A percentile compares a stretch with the other conserved stretches of the same genome.
Evolutionary conservation across 306 rosid species (phyloP).

Genomic region (Lathyrus sativus): DNA sequence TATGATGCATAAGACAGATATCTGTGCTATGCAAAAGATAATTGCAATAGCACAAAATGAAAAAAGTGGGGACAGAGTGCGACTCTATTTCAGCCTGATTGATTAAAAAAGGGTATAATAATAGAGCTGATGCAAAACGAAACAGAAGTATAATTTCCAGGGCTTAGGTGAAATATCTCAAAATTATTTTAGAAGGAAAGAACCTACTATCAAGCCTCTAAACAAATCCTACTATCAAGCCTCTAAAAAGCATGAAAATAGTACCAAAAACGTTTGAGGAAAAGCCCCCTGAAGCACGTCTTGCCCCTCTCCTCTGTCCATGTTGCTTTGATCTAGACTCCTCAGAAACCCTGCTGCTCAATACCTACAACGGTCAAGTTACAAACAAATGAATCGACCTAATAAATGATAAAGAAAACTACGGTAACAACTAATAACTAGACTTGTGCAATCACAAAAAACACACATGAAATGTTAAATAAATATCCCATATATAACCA

Average conservation of each 20-base stretch:
- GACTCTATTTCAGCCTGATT: not conserved
- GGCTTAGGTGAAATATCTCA: slow-evolving; percentile 11
- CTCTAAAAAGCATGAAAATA: slow-evolving; percentile 2
- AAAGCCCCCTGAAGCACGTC: slow-evolving; percentile 67
- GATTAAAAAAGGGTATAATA: slow-evolving; percentile 17
- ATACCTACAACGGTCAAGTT: slow-evolving; percentile 49
- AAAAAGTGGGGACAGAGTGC: slow-evolving; percentile 1
- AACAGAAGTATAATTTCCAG: slow-evolving; percentile 10
- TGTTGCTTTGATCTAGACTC: slow-evolving; percentile 52
- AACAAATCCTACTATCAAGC: slow-evolving; percentile 26
- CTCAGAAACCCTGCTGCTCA: slow-evolving; percentile 48
- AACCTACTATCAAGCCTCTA: too few species aligned
- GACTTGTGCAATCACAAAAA: slow-evolving; percentile 1
- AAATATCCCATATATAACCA: too few species aligned
- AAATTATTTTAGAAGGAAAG: not conserved
- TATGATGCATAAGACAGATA: not conserved
- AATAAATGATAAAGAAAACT: slow-evolving; percentile 6
- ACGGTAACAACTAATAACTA: not conserved
- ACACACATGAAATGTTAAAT: too few species aligned
- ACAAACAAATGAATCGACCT: not conserved
- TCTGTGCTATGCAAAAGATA: slow-evolving; percentile 20
- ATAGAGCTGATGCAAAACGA: slow-evolving; percentile 19
- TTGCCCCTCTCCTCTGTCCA: slow-evolving; percentile 56
- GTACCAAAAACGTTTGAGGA: slow-evolving; percentile 45
- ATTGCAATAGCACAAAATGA: slow-evolving; percentile 13